A percentile compares a stretch with the other conserved stretches of the same genome.
These are phyloP conservation scores for Phytophthora litchii DNA, from an alignment of 352 stramenopile genomes.

Conservation along the genomic window DNA sequence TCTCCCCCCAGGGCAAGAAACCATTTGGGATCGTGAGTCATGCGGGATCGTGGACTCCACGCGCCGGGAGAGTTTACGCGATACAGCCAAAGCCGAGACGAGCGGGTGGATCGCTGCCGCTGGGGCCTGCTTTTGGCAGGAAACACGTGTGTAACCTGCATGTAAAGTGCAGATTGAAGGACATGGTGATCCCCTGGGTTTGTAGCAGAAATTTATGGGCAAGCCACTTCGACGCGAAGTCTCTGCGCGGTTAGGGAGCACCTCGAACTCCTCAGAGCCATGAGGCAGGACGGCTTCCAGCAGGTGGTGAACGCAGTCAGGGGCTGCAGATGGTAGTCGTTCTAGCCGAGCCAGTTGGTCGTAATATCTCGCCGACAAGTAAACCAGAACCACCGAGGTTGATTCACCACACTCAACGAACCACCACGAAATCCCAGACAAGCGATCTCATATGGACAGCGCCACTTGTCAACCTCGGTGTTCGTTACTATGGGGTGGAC, in stretches of 20 bases:
- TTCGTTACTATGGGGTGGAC: no score
- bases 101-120: conserved; percentile 3
- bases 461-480: neutral
- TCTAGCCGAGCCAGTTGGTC: neutral
- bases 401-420: conserved; percentile 4
- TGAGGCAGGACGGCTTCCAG: conserved; percentile 17
- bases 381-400: neutral
- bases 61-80: conserved; percentile 6
- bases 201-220: conserved; percentile 12
- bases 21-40: conserved; percentile 34
- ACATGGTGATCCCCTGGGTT: conserved; percentile 13
- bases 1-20: conserved; percentile 26
- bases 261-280: conserved; percentile 3
- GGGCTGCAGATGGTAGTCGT: conserved; percentile 3
- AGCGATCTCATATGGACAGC: conserved; percentile 1
- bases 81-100: conserved; percentile 16
- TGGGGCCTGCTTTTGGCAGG: conserved; percentile 18
- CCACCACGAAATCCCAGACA: conserved; percentile 6
- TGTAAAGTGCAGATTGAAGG: conserved; percentile 25
- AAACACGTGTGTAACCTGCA: conserved; percentile 18
- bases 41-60: conserved; percentile 4
- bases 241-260: conserved; percentile 14
- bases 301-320: neutral
- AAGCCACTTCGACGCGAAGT: conserved; percentile 6
- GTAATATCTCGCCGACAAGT: neutral